phyloP scores from a whole-genome alignment of 441 rosid species.

The Gossypium davidsonii region DNA sequence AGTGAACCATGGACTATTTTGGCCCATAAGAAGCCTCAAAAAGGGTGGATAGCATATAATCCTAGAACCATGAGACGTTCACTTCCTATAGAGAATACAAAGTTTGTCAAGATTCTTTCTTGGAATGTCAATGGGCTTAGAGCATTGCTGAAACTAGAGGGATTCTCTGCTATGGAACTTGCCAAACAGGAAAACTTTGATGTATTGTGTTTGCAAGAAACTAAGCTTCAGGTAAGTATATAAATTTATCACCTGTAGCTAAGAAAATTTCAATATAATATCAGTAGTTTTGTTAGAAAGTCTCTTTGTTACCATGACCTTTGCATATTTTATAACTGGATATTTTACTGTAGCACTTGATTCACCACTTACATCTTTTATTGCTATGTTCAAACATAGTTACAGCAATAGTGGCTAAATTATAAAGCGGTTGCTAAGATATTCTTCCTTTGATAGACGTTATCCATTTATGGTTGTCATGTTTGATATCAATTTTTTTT shows the following conservation, averaged over 20 bases:
- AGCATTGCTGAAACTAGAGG: slow-evolving; percentile 63
- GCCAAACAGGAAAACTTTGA: slow-evolving; percentile 81
- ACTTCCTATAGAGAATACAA: slow-evolving; percentile 37
- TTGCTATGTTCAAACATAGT: neutral
- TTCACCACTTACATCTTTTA: neutral
- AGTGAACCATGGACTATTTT: slow-evolving; percentile 84
- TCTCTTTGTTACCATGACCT: slow-evolving; percentile 1
- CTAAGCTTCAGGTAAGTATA: slow-evolving; percentile 71
- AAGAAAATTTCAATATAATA: neutral
- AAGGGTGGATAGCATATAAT: slow-evolving; percentile 75
- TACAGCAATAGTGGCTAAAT: neutral
- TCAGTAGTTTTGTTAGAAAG: neutral
- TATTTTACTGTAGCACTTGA: neutral
- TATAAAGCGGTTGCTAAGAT: neutral
- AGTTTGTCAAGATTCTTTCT: slow-evolving; percentile 58
- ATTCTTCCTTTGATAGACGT: neutral
- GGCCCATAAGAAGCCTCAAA: slow-evolving; percentile 89
- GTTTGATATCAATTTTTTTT: neutral
- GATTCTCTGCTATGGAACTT: slow-evolving; percentile 72
- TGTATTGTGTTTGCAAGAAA: slow-evolving; percentile 88
- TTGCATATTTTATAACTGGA: neutral
- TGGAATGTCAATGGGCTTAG: slow-evolving; percentile 96
- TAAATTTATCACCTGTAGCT: slow-evolving; percentile 1
- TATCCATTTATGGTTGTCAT: neutral
- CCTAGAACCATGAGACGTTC: slow-evolving; percentile 75